Evolutionary conservation across 352 stramenopile species (phyloP).

Genomic region (Globisporangium nunn): DNA sequence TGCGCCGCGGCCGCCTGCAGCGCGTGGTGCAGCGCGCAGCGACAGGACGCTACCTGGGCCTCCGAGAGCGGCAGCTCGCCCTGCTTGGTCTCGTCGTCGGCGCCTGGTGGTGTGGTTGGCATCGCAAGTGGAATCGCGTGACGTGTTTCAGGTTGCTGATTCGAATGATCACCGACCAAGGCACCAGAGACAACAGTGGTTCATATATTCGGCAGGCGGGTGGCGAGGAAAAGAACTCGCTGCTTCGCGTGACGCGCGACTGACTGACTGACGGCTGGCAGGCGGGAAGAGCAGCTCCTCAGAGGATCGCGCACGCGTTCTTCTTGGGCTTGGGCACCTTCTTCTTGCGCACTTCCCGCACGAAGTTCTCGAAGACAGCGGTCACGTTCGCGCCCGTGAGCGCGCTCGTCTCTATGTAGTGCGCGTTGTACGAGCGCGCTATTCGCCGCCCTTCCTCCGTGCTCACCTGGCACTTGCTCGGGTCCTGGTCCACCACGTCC

Average conservation of each 20-base stretch:
- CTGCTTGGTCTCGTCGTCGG: slow-evolving; percentile 11
- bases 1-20: slow-evolving; percentile 15
- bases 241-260: neutral
- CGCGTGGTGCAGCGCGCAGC: slow-evolving; percentile 30
- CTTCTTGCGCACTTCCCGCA: slow-evolving; percentile 78
- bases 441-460: slow-evolving; percentile 79
- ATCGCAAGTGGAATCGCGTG: no score
- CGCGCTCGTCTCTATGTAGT: slow-evolving; percentile 85
- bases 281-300: neutral
- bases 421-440: slow-evolving; percentile 81
- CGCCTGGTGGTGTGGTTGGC: neutral
- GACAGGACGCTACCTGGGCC: slow-evolving; percentile 25
- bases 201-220: neutral
- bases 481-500: slow-evolving; percentile 76
- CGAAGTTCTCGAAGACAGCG: slow-evolving; percentile 84
- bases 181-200: neutral
- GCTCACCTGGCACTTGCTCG: slow-evolving; percentile 77
- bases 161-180: no score
- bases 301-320: slow-evolving; percentile 64
- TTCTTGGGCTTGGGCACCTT: slow-evolving; percentile 74
- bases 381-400: slow-evolving; percentile 82
- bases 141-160: no score
- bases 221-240: no score
- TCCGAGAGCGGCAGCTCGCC: slow-evolving; percentile 13
- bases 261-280: neutral